Conservation (phyloP, 352 stramenopile genomes). For the Pythium dissimile region DNA sequence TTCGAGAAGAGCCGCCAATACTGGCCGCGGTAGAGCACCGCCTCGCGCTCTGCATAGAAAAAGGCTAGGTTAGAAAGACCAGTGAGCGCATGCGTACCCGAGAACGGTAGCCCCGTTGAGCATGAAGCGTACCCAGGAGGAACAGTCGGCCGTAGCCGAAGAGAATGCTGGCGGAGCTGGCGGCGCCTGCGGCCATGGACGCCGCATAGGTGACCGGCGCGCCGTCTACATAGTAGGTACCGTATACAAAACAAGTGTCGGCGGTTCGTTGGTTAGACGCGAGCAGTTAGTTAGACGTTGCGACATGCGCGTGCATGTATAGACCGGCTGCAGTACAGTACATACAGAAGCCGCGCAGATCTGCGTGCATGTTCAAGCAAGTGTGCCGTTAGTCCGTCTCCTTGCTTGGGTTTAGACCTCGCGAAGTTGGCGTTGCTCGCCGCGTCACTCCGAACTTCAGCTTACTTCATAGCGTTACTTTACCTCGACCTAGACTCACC, state of each 20-base stretch:
- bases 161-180: conserved; percentile 62
- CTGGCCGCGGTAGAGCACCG: conserved; percentile 50
- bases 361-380: conserved; percentile 60
- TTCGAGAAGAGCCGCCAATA: conserved; percentile 68
- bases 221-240: conserved; percentile 71
- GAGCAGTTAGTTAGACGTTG: too few species aligned
- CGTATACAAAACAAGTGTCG: too few species aligned
- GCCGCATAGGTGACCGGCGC: conserved; percentile 78
- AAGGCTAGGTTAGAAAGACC: too few species aligned
- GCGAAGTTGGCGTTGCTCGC: conserved; percentile 2
- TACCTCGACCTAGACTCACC: background rate
- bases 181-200: conserved; percentile 58
- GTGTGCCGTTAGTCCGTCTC: background rate
- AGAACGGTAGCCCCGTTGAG: too few species aligned
- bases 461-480: conserved; percentile 23
- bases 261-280: too few species aligned
- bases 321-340: too few species aligned
- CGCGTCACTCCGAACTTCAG: conserved; percentile 8
- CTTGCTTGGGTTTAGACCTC: too few species aligned
- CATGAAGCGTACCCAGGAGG: conserved; percentile 37
- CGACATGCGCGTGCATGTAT: too few species aligned
- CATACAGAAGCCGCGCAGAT: conserved; percentile 80
- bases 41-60: conserved; percentile 41
- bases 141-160: conserved; percentile 55
- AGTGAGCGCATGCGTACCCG: too few species aligned